Conservation (phyloP, 2,329 filamentous ascomycete genomes). For the Elsinoe necatrix region DNA sequence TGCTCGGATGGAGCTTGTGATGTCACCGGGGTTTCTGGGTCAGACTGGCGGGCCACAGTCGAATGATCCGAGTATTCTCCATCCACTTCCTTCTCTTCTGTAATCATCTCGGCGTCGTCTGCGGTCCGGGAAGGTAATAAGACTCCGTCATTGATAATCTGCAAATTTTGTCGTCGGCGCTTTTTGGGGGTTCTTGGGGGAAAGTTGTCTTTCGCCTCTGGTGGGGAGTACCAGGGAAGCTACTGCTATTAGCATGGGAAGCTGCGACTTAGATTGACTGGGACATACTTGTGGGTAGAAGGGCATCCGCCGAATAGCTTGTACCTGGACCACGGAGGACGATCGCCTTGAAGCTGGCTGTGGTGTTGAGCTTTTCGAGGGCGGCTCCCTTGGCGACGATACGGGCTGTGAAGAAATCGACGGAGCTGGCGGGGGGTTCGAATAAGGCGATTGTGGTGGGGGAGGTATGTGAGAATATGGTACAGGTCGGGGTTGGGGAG, state of each 20-base stretch:
- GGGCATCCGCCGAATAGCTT: slow-evolving; percentile 31
- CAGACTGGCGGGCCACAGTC: slow-evolving; percentile 37
- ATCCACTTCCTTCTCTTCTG: slow-evolving; percentile 23
- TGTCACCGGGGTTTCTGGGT: slow-evolving; percentile 49
- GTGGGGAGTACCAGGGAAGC: slow-evolving; percentile 54
- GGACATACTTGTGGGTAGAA: slow-evolving; percentile 45
- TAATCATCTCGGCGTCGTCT: slow-evolving; percentile 23
- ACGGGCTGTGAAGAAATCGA: slow-evolving; percentile 31
- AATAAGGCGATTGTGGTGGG: slow-evolving; percentile 15
- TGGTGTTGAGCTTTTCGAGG: slow-evolving; percentile 28
- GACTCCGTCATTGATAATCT: slow-evolving; percentile 33
- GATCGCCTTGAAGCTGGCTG: slow-evolving; percentile 22
- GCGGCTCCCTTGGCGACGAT: slow-evolving; percentile 25
- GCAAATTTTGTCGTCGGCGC: slow-evolving; percentile 36
- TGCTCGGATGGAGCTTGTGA: slow-evolving; percentile 51
- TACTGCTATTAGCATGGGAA: slow-evolving; percentile 22
- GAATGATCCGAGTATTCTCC: slow-evolving; percentile 36
- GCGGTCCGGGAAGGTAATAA: slow-evolving; percentile 44
- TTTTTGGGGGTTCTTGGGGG: slow-evolving; percentile 43
- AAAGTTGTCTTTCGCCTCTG: slow-evolving; percentile 41
- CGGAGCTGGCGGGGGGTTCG: slow-evolving; percentile 19
- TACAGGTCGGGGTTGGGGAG: slow-evolving; percentile 18
- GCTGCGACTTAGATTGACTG: too few relatives aligned
- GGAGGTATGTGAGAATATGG: slow-evolving; percentile 11
- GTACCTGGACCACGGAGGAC: slow-evolving; percentile 21